Conservation (phyloP, 2,329 filamentous ascomycete species). For the Juglanconis juglandina region DNA sequence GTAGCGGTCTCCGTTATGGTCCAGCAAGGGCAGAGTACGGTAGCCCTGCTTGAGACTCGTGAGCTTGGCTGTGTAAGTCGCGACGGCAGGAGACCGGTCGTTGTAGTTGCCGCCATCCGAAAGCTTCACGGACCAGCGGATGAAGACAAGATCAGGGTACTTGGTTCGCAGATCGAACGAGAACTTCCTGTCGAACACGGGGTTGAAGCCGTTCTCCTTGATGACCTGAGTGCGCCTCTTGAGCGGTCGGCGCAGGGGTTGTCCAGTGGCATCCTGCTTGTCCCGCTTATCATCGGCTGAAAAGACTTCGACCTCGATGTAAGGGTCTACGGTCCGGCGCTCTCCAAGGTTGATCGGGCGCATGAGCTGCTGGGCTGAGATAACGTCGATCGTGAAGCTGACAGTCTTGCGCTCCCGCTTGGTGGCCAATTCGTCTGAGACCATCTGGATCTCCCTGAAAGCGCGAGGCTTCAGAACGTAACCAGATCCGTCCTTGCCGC, state of each 20-base stretch:
- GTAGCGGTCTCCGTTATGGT: slow-evolving; percentile 86
- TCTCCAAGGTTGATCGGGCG: slow-evolving; percentile 58
- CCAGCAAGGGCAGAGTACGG: slow-evolving; percentile 84
- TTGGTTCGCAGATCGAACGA: slow-evolving; percentile 86
- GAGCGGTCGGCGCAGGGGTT: slow-evolving; percentile 56
- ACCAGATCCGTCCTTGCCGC: slow-evolving; percentile 78
- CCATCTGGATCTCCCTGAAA: slow-evolving; percentile 67
- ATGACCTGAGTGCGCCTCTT: slow-evolving; percentile 77
- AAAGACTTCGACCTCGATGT: slow-evolving; percentile 92
- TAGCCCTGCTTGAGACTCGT: slow-evolving; percentile 87
- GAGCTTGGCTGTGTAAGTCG: slow-evolving; percentile 90
- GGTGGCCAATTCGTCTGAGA: slow-evolving; percentile 47
- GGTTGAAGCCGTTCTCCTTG: slow-evolving; percentile 89
- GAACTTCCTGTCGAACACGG: slow-evolving; percentile 77
- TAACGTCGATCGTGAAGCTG: slow-evolving; percentile 79
- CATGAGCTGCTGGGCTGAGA: slow-evolving; percentile 93
- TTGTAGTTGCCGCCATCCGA: slow-evolving; percentile 72
- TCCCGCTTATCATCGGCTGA: slow-evolving; percentile 91
- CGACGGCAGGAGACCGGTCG: slow-evolving; percentile 63
- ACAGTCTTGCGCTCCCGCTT: slow-evolving; percentile 80
- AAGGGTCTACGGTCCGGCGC: slow-evolving; percentile 75
- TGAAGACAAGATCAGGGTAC: slow-evolving; percentile 87
- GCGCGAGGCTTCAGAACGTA: slow-evolving; percentile 92
- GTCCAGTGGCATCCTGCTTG: slow-evolving; percentile 62
- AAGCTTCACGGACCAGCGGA: slow-evolving; percentile 88